A percentile compares a stretch with the other conserved stretches of the same genome.
Evolutionary conservation across 2,329 filamentous ascomycete species (phyloP).

Genomic region (Balansia obtecta): DNA sequence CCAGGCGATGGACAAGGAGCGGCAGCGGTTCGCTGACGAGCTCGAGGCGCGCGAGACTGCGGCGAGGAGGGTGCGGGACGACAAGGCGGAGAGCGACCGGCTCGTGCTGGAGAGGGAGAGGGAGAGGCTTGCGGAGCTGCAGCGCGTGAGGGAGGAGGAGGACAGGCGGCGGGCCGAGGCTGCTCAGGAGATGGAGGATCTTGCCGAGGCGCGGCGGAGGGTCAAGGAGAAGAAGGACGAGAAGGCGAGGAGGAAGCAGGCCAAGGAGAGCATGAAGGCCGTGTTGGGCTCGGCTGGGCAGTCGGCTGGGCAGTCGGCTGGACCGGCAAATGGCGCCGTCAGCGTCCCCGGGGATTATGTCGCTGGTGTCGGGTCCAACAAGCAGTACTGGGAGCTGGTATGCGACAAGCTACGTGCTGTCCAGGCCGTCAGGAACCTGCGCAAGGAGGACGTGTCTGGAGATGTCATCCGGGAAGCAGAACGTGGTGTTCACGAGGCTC

Average conservation of each 20-base stretch:
- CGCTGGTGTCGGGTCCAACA: conserved; percentile 17
- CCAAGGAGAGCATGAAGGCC: conserved; percentile 22
- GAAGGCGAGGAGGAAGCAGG: conserved; percentile 24
- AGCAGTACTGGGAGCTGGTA: conserved; percentile 27
- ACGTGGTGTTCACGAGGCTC: conserved; percentile 16
- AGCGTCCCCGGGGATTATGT: conserved; percentile 24
- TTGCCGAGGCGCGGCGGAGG: conserved; percentile 23
- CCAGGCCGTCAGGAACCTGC: conserved; percentile 22
- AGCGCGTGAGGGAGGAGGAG: conserved; percentile 26
- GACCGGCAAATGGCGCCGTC: conserved; percentile 22
- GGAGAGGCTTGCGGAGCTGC: conserved; percentile 23
- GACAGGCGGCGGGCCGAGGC: conserved; percentile 21
- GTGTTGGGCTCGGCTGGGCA: conserved; percentile 9
- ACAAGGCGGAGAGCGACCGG: conserved; percentile 23
- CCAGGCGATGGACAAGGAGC: conserved; percentile 59
- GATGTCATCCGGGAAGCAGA: conserved; percentile 19
- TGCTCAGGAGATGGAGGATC: conserved; percentile 26
- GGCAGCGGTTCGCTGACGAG: conserved; percentile 72
- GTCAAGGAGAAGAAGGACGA: conserved; percentile 29
- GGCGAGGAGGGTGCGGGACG: conserved; percentile 45
- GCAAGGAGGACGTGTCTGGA: conserved; percentile 13
- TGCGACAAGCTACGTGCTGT: conserved; percentile 29
- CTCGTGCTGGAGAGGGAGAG: conserved; percentile 26
- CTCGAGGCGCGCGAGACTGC: conserved; percentile 66
- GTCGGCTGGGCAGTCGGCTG: conserved; percentile 15